Conservation (phyloP, 768 basidiomycete genomes). For the Boletus reticuloceps region DNA sequence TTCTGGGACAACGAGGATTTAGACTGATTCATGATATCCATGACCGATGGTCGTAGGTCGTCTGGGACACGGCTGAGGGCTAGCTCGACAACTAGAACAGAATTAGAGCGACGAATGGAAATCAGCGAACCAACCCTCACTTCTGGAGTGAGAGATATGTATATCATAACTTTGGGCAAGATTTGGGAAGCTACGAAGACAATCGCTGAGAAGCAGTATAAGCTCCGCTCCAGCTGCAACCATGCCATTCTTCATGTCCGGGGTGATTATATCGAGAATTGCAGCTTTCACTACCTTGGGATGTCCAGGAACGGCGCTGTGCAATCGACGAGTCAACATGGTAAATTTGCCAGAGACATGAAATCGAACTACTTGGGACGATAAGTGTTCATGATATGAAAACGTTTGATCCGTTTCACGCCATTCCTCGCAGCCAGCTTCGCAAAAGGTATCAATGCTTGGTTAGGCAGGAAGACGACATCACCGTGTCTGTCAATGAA, state of each 20-base stretch:
- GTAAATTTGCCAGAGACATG: not conserved
- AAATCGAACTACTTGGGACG: constrained; percentile 53
- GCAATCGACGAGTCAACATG: constrained; percentile 1
- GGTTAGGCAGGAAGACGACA: constrained; percentile 68
- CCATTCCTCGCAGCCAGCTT: constrained; percentile 70
- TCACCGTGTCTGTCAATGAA: constrained; percentile 83
- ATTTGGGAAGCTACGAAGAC: constrained; percentile 70
- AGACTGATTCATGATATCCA: constrained; percentile 62
- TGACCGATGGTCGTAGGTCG: constrained; percentile 51
- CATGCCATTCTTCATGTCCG: constrained; percentile 61
- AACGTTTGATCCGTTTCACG: constrained; percentile 75
- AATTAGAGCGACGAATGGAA: not conserved
- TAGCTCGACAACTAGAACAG: constrained; percentile 58
- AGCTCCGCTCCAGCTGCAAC: constrained; percentile 73
- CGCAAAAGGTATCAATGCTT: constrained; percentile 76
- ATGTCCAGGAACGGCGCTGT: constrained; percentile 66
- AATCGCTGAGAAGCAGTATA: constrained; percentile 64
- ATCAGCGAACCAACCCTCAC: constrained; percentile 39
- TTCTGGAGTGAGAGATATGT: constrained; percentile 73
- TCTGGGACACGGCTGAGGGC: constrained; percentile 60
- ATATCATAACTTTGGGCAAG: constrained; percentile 68
- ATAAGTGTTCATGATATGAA: constrained; percentile 73
- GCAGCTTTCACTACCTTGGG: constrained; percentile 73
- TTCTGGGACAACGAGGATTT: constrained; percentile 70
- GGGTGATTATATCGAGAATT: constrained; percentile 80